phyloP scores from a whole-genome alignment of 768 basidiomycete genomes.

The Amanita muscaria region DNA sequence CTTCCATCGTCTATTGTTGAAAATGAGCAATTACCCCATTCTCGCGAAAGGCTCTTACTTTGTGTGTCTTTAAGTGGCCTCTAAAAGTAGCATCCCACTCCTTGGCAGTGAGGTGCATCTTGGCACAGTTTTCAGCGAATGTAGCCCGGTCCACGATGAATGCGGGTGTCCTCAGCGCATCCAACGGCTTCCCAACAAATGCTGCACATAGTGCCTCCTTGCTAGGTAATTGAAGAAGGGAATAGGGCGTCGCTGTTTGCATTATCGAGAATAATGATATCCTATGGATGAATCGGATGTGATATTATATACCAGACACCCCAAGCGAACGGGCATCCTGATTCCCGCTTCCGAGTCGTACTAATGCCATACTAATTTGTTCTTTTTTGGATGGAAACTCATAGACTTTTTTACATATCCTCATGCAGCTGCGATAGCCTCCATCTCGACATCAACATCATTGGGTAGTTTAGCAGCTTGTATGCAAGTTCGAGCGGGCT shows the following conservation, averaged over 20 bases:
- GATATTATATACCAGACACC: too few species aligned
- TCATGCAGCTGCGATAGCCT: constrained; percentile 47
- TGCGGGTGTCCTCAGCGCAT: constrained; percentile 64
- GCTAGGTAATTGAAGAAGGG: constrained; percentile 22
- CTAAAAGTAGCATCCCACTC: constrained; percentile 66
- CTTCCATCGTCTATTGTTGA: constrained; percentile 56
- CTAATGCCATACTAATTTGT: too few species aligned
- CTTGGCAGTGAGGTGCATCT: constrained; percentile 59
- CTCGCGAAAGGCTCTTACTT: constrained; percentile 32
- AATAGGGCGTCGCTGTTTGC: constrained; percentile 19
- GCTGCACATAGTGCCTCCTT: constrained; percentile 42
- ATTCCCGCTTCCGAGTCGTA: too few species aligned
- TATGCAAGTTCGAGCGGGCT: constrained; percentile 71
- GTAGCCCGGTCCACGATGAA: constrained; percentile 65
- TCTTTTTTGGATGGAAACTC: too few species aligned
- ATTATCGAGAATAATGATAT: constrained; percentile 9
- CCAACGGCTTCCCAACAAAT: constrained; percentile 50
- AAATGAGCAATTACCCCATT: background rate
- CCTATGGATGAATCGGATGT: too few species aligned
- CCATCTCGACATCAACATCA: constrained; percentile 69
- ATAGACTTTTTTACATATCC: too few species aligned
- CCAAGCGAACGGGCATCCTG: too few species aligned
- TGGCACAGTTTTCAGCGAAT: constrained; percentile 66
- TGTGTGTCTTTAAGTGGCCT: constrained; percentile 81
- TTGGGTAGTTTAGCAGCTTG: constrained; percentile 61